Percentiles rank a stretch among this genome's conserved stretches.
phyloP scores from a whole-genome alignment of 305 asterid species.

The Rubia peregrina region DNA sequence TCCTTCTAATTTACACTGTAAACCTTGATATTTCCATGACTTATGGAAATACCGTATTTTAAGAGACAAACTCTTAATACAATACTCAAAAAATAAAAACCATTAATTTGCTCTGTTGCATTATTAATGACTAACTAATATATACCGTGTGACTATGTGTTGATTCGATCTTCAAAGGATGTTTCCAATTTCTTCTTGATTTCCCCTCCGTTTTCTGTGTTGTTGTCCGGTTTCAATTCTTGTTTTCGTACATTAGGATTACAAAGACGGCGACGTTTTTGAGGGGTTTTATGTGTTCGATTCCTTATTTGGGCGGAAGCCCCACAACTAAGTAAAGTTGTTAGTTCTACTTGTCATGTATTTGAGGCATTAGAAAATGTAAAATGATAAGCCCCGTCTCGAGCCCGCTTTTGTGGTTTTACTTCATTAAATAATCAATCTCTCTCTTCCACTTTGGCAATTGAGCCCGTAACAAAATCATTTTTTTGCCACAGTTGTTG shows the following conservation, averaged over 20 bases:
- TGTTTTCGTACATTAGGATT: background rate
- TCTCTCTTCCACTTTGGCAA: no score
- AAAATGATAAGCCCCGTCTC: no score
- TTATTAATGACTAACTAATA: background rate
- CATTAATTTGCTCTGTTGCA: constrained; percentile 16
- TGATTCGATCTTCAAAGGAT: background rate
- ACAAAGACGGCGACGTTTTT: background rate
- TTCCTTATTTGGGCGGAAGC: constrained; percentile 20
- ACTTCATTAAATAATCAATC: no score
- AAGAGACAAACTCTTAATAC: constrained; percentile 17
- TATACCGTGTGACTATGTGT: background rate
- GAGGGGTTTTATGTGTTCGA: background rate
- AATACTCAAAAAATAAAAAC: constrained; percentile 15
- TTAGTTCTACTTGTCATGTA: background rate
- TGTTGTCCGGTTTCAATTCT: background rate
- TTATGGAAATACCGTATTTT: no score
- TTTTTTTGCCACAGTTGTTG: no score
- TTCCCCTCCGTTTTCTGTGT: background rate
- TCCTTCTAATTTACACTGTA: no score
- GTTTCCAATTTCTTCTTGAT: constrained; percentile 13
- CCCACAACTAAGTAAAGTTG: constrained; percentile 29
- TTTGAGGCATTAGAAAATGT: background rate
- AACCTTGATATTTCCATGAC: no score
- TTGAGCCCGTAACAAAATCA: no score
- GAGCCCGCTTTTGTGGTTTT: no score